Base-by-base conservation (phyloP, 192 early-diverging fungal species). In the Linnemannia schmuckeri region DNA sequence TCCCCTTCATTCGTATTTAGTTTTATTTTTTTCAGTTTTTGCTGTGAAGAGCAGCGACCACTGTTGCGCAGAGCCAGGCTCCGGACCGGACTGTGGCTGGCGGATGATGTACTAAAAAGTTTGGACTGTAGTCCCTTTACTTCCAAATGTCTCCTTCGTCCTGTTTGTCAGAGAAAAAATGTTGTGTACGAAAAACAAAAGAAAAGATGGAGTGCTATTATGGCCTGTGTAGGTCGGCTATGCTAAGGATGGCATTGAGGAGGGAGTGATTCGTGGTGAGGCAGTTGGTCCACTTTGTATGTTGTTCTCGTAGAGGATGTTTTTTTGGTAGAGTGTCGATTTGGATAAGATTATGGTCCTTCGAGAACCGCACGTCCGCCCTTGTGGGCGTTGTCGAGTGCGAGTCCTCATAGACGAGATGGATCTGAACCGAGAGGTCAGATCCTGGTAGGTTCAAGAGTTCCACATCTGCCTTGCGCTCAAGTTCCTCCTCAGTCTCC, bases 351-450 rank as follows among this genome's bases (percentile, higher is more conserved):
- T 79, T 52, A 12, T 27, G 38, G 12, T 35, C 70, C 9, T 38
- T 17, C 12, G 49, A 49, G 47, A 79, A 79, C 77, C 27, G 41
- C 20, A 79, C 24, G 20, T 72, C 46, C 5, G 55, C 77, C 13
- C 68, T 18, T 13, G 77, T 55, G 2, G 77, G 77, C 1, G 22
- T 57, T 4, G 77, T 72, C 7, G 77, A 55, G 1, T 44, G 37
- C 13, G 71, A 38, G 24, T 72, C 77, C 18, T 79, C 70, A n/a
- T 72, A 79, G 8, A 72, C 20, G 27, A 79, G 46, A 22, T 71
- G 68, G 10, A 79, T 72, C 35, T 72, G 47, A 24, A n/a, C 77
- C 20, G 49, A 79, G 17, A 47, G n/a, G 69, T 6, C 15, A 10
- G 47, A 9, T 40, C 35, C 77, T 1, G 10, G 15, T 1, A 9